Percentiles rank a stretch among this genome's conserved stretches.
Conservation (phyloP, 2,329 filamentous ascomycete species). For the Lizonia empirigonia region DNA sequence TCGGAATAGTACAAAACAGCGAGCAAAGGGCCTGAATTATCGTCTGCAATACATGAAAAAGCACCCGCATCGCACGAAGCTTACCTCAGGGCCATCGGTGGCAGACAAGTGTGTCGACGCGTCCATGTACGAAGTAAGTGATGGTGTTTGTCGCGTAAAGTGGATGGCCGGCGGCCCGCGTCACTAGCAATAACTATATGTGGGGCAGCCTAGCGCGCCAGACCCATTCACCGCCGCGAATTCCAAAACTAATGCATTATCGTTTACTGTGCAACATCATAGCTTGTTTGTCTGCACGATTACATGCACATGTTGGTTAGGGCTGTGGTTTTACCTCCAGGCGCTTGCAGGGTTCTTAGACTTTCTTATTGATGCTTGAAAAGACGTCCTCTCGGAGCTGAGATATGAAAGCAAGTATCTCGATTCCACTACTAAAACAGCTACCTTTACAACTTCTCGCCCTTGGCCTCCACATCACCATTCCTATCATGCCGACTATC, state of each 20-base stretch:
- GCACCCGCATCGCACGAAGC: not conserved
- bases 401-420: no score
- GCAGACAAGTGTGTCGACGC: slow-evolving; percentile 12
- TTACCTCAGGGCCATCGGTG: slow-evolving; percentile 28
- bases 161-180: slow-evolving; percentile 20
- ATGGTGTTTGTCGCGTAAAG: slow-evolving; percentile 28
- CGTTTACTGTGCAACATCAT: no score
- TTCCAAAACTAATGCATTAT: no score
- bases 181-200: not conserved
- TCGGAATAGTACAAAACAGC: not conserved
- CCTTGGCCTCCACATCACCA: slow-evolving; percentile 31
- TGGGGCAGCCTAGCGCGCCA: slow-evolving; percentile 6
- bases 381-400: no score
- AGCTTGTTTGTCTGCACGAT: no score
- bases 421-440: not conserved
- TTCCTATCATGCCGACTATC: slow-evolving; percentile 37
- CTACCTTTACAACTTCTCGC: slow-evolving; percentile 20
- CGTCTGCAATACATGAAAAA: not conserved
- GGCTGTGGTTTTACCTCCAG: no score
- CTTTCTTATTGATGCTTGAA: no score
- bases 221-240: not conserved
- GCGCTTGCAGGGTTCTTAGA: no score
- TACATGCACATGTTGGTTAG: no score
- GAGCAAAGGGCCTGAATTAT: no score
- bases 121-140: slow-evolving; percentile 28